phyloP scores from a whole-genome alignment of 73 alveolate genomes.

The Tetrahymena elliotti region DNA sequence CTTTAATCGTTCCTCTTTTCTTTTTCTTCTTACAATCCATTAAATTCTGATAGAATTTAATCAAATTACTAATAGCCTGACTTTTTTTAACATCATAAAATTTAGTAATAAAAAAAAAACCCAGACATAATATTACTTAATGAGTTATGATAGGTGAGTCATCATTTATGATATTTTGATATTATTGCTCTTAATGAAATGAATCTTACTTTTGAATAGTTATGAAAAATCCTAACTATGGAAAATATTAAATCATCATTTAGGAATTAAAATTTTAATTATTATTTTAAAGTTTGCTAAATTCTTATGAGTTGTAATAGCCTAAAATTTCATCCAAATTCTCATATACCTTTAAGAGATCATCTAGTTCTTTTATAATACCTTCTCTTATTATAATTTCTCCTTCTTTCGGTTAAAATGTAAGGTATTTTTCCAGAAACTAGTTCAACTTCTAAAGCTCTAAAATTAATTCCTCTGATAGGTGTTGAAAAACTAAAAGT shows the following conservation, averaged over 20 bases:
- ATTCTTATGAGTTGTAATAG: neutral
- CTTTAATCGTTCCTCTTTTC: neutral
- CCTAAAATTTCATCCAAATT: neutral
- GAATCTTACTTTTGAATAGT: neutral
- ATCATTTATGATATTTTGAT: no score
- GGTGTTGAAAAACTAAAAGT: neutral
- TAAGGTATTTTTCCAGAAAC: neutral
- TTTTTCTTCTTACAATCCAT: neutral
- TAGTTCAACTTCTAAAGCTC: neutral
- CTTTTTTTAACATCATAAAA: neutral
- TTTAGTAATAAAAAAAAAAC: no score
- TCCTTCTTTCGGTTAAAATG: neutral
- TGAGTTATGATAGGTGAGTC: no score
- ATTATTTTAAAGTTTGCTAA: neutral
- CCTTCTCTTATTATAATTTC: neutral
- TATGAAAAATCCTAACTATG: neutral
- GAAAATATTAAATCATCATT: neutral
- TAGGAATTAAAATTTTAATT: neutral
- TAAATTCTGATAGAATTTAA: no score
- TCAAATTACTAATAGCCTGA: neutral
- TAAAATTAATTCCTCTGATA: neutral
- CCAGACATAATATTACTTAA: neutral
- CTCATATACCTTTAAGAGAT: neutral
- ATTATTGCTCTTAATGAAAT: neutral
- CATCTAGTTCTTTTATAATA: neutral